These are phyloP conservation scores for Phytophthora capsici DNA, from an alignment of 352 stramenopile species.

Conservation along the genomic window DNA sequence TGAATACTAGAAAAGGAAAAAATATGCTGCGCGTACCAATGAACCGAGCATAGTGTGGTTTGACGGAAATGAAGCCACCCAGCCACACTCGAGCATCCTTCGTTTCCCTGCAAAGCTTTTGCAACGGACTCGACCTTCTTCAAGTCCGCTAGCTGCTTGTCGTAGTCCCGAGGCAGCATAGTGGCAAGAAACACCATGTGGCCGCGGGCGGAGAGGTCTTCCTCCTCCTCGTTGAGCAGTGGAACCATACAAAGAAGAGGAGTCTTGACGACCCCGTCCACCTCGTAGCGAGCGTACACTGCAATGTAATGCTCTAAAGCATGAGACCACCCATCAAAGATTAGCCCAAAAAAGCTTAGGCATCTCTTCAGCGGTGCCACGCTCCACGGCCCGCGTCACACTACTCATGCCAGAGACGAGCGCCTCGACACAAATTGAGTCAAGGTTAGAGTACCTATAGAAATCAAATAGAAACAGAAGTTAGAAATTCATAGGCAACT, in stretches of 20 bases:
- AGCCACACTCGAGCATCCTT: too few species aligned
- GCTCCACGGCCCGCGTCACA: neutral
- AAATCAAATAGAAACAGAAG: too few species aligned
- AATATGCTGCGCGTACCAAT: too few species aligned
- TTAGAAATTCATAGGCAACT: neutral
- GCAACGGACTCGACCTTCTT: too few species aligned
- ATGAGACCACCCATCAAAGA: neutral
- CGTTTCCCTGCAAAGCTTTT: too few species aligned
- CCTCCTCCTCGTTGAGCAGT: neutral
- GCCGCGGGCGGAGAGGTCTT: neutral
- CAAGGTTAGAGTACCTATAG: neutral
- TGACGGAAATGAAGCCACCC: too few species aligned
- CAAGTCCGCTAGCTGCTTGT: neutral
- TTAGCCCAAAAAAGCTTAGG: neutral
- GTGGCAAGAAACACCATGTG: neutral
- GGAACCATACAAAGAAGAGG: neutral
- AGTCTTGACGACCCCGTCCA: neutral
- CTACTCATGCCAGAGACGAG: neutral
- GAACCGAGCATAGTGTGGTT: too few species aligned
- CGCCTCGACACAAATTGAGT: neutral
- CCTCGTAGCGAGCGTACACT: neutral
- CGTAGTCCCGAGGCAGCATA: constrained; percentile 3
- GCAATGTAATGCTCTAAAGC: neutral
- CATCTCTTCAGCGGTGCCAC: neutral
- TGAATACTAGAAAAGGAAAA: too few species aligned